phyloP scores from a whole-genome alignment of 2,329 filamentous ascomycete species.

The Penicillium sp. region DNA sequence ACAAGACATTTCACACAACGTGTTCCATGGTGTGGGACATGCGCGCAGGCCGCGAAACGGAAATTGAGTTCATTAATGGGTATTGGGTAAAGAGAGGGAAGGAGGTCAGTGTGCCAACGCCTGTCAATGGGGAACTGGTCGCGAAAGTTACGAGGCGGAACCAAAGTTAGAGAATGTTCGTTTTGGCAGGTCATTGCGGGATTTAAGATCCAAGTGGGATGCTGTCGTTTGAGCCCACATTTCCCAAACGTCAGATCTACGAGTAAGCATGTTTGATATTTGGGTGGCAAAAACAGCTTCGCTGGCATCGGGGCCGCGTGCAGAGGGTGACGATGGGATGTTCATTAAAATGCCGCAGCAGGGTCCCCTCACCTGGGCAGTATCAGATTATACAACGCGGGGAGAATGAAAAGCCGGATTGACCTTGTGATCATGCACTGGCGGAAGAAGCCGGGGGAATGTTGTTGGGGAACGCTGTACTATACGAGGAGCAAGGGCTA shows the following conservation, averaged over 20 bases:
- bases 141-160: not conserved
- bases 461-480: not conserved
- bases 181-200: not conserved
- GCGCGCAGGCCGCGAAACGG: slow-evolving; percentile 16
- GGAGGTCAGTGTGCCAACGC: slow-evolving; percentile 6
- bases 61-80: slow-evolving; percentile 20
- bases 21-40: slow-evolving; percentile 23
- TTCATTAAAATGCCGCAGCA: not conserved
- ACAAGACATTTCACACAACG: slow-evolving; percentile 12
- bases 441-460: not conserved
- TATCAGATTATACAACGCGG: not conserved
- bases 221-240: not conserved
- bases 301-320: not conserved
- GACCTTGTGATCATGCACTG: not conserved
- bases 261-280: not conserved
- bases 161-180: not conserved
- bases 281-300: not conserved
- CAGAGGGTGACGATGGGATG: not conserved
- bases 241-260: not conserved
- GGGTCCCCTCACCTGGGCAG: not conserved
- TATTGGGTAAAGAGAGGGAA: slow-evolving; percentile 14
- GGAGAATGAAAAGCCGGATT: not conserved
- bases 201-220: not conserved
- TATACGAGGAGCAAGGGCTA: not conserved
- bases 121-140: slow-evolving; percentile 12